Evolutionary conservation across 2,329 filamentous ascomycete genomes (phyloP).

Genomic region (Lasiodiplodia sp.): DNA sequence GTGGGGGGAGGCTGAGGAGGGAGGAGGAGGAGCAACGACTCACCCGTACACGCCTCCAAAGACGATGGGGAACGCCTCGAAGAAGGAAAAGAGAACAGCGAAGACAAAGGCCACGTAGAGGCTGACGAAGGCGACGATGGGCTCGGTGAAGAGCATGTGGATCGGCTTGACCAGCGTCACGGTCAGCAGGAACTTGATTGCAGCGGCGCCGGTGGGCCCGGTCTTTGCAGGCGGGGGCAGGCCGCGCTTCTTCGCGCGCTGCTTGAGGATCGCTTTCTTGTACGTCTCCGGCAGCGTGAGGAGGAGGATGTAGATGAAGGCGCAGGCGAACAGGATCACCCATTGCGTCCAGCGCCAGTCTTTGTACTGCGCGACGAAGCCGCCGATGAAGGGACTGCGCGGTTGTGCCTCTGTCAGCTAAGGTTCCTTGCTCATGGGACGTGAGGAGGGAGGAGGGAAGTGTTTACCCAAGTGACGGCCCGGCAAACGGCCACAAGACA

Average conservation of each 20-base stretch:
- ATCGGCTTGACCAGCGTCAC: constrained; percentile 59
- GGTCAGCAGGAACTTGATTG: constrained; percentile 41
- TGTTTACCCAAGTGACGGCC: constrained; percentile 46
- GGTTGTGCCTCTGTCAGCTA: not conserved
- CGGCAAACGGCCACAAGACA: constrained; percentile 51
- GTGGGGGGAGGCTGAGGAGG: too few relatives aligned
- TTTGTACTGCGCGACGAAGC: constrained; percentile 45
- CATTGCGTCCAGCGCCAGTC: constrained; percentile 51
- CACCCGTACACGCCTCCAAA: constrained; percentile 39
- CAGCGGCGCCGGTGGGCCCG: constrained; percentile 32
- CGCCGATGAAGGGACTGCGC: constrained; percentile 48
- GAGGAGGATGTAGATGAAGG: constrained; percentile 40
- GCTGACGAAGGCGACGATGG: constrained; percentile 35
- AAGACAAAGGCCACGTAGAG: constrained; percentile 39
- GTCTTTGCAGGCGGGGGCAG: constrained; percentile 15
- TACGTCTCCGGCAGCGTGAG: constrained; percentile 59
- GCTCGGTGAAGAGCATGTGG: constrained; percentile 46
- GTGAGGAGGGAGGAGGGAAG: too few relatives aligned
- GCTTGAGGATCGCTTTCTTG: constrained; percentile 54
- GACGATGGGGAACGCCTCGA: constrained; percentile 38
- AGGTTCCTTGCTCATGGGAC: too few relatives aligned
- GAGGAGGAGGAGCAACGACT: constrained; percentile 33
- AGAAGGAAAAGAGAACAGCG: constrained; percentile 38
- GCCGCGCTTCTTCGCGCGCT: constrained; percentile 39
- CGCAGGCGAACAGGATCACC: constrained; percentile 36